These are phyloP conservation scores for Paxillus ammoniavirescens DNA, from an alignment of 768 basidiomycete species.

Conservation along the genomic window DNA sequence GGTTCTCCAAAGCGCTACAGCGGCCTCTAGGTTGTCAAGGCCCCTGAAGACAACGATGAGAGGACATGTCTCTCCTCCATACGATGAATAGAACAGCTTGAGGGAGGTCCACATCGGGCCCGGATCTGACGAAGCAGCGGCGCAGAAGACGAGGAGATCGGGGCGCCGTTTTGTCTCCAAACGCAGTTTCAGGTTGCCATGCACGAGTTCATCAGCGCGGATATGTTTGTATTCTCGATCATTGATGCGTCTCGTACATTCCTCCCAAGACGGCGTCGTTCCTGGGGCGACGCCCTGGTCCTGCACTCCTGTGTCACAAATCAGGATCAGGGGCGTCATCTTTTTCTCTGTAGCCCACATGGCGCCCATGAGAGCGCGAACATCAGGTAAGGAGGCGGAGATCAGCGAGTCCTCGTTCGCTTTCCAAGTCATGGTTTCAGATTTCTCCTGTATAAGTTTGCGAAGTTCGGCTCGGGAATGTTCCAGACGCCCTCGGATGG, in stretches of 20 bases:
- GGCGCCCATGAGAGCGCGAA: slow-evolving; percentile 6
- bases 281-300: slow-evolving; percentile 3
- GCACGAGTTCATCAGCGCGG: slow-evolving; percentile 2
- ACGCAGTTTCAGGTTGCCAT: neutral
- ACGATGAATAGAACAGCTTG: slow-evolving; percentile 14
- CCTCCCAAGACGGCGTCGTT: neutral
- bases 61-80: slow-evolving; percentile 19
- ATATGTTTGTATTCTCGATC: slow-evolving; percentile 14
- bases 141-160: slow-evolving; percentile 24
- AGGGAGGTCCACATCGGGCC: slow-evolving; percentile 14
- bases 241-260: neutral
- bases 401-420: slow-evolving; percentile 16
- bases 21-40: slow-evolving; percentile 13
- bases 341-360: slow-evolving; percentile 11
- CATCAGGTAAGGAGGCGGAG: slow-evolving; percentile 21
- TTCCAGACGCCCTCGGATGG: slow-evolving; percentile 17
- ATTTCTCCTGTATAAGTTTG: slow-evolving; percentile 14
- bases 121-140: slow-evolving; percentile 7
- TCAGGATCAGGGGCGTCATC: slow-evolving; percentile 11
- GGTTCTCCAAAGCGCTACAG: slow-evolving; percentile 12
- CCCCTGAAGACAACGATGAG: slow-evolving; percentile 23
- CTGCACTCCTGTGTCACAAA: slow-evolving; percentile 15
- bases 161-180: slow-evolving; percentile 5
- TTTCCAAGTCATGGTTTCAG: slow-evolving; percentile 20
- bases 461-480: slow-evolving; percentile 21